Percentiles rank a stretch among this genome's conserved stretches.
phyloP scores from a whole-genome alignment of 768 basidiomycete genomes.

The Naganishia kalamii region DNA sequence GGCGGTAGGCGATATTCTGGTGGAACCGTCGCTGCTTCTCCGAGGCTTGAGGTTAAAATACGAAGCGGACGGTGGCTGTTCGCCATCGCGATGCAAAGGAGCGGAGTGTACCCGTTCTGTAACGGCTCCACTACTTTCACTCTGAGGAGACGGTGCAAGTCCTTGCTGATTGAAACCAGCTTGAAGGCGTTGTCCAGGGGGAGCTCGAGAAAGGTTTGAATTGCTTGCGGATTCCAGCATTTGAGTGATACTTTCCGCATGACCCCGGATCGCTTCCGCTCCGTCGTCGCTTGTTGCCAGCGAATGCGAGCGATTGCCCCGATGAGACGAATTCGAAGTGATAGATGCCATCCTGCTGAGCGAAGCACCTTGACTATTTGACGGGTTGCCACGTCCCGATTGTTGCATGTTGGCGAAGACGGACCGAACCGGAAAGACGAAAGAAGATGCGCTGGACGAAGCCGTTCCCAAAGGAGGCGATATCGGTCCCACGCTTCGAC shows the following conservation, averaged over 20 bases:
- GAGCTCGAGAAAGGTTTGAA: background rate
- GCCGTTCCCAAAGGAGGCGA: background rate
- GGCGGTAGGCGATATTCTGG: background rate
- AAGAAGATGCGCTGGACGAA: conserved; percentile 17
- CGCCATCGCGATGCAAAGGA: conserved; percentile 5
- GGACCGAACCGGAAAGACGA: conserved; percentile 24
- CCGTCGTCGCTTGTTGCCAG: background rate
- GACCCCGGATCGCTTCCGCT: conserved; percentile 11
- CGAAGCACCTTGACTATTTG: background rate
- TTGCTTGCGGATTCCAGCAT: conserved; percentile 4
- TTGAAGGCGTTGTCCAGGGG: too few species aligned
- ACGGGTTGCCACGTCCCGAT: background rate
- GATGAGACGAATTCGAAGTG: background rate
- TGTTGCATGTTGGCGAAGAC: conserved; percentile 22
- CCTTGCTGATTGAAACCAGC: background rate
- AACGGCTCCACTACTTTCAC: background rate
- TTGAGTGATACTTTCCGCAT: conserved; percentile 15
- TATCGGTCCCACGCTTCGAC: background rate
- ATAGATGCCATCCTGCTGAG: background rate
- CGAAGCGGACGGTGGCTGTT: background rate
- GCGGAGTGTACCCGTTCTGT: conserved; percentile 13
- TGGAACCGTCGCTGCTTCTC: background rate
- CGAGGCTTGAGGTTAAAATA: background rate
- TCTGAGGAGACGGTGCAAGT: background rate
- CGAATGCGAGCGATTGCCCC: background rate